Evolutionary conservation across 768 basidiomycete species (phyloP).

Genomic region (Mycena maculata): DNA sequence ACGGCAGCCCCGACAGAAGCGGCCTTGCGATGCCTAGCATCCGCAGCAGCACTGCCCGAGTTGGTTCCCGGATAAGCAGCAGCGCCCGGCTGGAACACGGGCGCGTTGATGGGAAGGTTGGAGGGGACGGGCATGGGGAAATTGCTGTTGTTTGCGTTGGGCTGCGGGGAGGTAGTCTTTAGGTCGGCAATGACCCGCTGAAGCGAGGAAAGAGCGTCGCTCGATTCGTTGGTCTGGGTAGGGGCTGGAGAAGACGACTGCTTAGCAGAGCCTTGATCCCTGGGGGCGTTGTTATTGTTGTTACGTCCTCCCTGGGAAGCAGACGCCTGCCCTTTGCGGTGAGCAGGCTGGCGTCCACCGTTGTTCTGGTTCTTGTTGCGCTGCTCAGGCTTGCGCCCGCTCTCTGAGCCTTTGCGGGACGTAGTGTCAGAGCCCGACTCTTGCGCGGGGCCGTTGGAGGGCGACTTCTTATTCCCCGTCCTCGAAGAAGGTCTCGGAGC

Average conservation of each 20-base stretch:
- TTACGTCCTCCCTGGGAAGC: constrained; percentile 67
- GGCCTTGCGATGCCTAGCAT: constrained; percentile 85
- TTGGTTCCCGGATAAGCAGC: constrained; percentile 62
- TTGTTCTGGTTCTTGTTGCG: constrained; percentile 65
- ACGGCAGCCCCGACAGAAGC: constrained; percentile 74
- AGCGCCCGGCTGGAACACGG: constrained; percentile 80
- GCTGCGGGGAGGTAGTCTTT: constrained; percentile 79
- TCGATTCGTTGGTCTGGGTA: constrained; percentile 68
- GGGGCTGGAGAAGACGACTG: constrained; percentile 61
- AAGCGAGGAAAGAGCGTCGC: constrained; percentile 86
- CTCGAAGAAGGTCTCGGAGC: constrained; percentile 72
- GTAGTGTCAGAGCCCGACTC: constrained; percentile 84
- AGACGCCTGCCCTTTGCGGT: constrained; percentile 70
- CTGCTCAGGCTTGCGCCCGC: constrained; percentile 66
- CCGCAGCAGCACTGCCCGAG: constrained; percentile 47
- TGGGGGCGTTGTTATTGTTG: constrained; percentile 42
- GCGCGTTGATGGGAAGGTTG: constrained; percentile 72
- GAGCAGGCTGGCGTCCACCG: constrained; percentile 57
- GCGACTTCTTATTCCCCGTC: constrained; percentile 72
- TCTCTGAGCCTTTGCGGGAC: constrained; percentile 67
- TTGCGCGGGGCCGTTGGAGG: constrained; percentile 51
- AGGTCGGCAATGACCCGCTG: constrained; percentile 95
- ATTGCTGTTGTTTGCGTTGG: constrained; percentile 54
- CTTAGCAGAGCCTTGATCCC: constrained; percentile 57
- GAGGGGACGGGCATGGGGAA: constrained; percentile 62